phyloP scores from a whole-genome alignment of 108 stramenopile species.

The Aurantiochytrium sp. region DNA sequence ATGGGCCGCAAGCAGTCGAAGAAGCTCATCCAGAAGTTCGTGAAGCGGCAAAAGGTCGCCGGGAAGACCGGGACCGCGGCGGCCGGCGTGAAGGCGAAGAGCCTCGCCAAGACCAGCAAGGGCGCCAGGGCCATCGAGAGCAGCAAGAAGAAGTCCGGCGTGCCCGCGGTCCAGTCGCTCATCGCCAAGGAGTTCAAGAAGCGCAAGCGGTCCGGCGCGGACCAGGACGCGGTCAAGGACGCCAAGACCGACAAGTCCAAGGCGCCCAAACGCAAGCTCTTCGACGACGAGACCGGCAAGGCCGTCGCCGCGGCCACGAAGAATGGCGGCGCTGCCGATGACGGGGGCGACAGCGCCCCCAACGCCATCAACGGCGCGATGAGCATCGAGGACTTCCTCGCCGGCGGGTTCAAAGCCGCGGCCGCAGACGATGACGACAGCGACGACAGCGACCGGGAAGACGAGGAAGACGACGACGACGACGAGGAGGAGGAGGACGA shows the following conservation, averaged over 20 bases:
- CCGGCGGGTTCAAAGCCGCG: not conserved
- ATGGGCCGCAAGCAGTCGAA: slow-evolving; percentile 28
- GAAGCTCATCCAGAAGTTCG: slow-evolving; percentile 16
- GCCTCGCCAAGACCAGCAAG: slow-evolving; percentile 18
- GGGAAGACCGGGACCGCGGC: not conserved
- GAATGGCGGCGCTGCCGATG: not conserved
- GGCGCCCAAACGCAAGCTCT: not conserved
- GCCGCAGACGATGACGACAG: not conserved
- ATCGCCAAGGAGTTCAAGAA: slow-evolving; percentile 14
- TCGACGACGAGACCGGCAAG: slow-evolving; percentile 9
- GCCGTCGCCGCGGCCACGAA: not conserved
- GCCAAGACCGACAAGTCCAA: not conserved
- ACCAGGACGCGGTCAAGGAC: not conserved
- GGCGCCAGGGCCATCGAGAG: not conserved
- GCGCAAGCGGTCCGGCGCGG: not conserved
- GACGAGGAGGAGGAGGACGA: not conserved
- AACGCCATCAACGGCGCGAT: slow-evolving; percentile 23
- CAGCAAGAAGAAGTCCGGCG: not conserved
- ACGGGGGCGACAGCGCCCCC: not conserved
- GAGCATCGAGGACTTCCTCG: slow-evolving; percentile 25
- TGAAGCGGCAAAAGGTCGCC: not conserved
- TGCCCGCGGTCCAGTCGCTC: not conserved
- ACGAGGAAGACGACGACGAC: not conserved
- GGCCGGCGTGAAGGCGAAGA: not conserved
- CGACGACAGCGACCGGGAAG: not conserved